Conservation (phyloP, 1,284 basidiomycete species). For the Heliocybe sulcata region DNA sequence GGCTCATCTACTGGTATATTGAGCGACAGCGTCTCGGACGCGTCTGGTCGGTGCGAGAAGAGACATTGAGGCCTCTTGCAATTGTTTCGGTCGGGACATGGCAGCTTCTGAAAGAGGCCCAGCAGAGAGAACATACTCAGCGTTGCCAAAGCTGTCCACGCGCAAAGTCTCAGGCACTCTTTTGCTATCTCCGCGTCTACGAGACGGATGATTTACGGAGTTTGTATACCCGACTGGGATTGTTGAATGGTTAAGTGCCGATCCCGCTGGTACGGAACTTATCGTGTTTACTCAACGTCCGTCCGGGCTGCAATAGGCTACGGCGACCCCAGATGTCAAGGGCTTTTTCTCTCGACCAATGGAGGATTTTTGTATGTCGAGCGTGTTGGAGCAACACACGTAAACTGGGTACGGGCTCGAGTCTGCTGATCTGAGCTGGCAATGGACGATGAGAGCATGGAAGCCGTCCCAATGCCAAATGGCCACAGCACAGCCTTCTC, state of each 20-base stretch:
- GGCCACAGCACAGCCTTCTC: neutral
- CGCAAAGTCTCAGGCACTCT: neutral
- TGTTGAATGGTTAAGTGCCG: neutral
- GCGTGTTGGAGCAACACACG: neutral
- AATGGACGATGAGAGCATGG: neutral
- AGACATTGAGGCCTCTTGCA: constrained; percentile 53
- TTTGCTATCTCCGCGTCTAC: neutral
- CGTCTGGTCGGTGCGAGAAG: constrained; percentile 49
- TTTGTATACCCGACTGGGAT: neutral
- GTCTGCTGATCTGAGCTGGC: neutral
- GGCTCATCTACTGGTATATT: constrained; percentile 30
- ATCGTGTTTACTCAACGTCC: neutral
- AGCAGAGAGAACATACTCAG: constrained; percentile 58
- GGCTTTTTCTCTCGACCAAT: neutral
- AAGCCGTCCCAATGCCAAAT: too few relatives aligned
- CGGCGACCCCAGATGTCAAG: neutral
- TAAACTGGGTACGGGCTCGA: neutral
- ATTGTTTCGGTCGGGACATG: constrained; percentile 48
- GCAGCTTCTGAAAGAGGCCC: constrained; percentile 49
- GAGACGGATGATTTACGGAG: neutral
- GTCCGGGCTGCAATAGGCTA: neutral
- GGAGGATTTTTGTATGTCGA: neutral
- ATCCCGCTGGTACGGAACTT: neutral
- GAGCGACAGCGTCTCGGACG: constrained; percentile 27
- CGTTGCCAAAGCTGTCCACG: neutral